phyloP scores from a whole-genome alignment of 176 grass and related monocot species.

The Tuctoria greenei region DNA sequence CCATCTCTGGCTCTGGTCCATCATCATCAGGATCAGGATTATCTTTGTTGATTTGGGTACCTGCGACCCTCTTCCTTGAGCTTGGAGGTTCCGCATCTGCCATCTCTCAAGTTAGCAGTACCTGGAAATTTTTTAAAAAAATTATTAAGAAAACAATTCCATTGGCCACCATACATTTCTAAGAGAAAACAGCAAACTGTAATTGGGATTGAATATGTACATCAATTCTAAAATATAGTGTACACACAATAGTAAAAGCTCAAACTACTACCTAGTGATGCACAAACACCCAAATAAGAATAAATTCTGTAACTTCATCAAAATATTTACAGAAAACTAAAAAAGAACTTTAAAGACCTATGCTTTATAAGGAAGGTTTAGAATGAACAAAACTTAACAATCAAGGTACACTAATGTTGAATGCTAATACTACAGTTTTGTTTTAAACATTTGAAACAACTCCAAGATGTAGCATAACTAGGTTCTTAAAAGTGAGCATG shows the following conservation, averaged over 20 bases:
- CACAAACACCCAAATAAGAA: background rate
- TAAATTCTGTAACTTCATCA: background rate
- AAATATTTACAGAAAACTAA: constrained; percentile 12
- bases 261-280: background rate
- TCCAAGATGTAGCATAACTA: background rate
- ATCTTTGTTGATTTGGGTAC: constrained; percentile 77
- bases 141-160: constrained; percentile 16
- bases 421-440: background rate
- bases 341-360: background rate
- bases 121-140: constrained; percentile 27
- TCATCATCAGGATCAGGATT: constrained; percentile 85
- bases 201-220: background rate
- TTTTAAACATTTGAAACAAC: background rate
- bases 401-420: background rate
- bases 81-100: constrained; percentile 58
- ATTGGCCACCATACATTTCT: constrained; percentile 2
- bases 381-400: background rate
- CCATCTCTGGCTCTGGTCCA: constrained; percentile 54
- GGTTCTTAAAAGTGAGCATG: background rate
- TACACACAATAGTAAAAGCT: background rate
- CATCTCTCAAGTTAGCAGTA: constrained; percentile 48
- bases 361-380: background rate
- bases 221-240: background rate
- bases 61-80: constrained; percentile 90
- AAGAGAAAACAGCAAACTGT: background rate